A percentile compares a stretch with the other conserved stretches of the same genome.
These are phyloP conservation scores for Debaryomyces subglobosus DNA, from an alignment of 1,139 yeast species.

Conservation along the genomic window DNA sequence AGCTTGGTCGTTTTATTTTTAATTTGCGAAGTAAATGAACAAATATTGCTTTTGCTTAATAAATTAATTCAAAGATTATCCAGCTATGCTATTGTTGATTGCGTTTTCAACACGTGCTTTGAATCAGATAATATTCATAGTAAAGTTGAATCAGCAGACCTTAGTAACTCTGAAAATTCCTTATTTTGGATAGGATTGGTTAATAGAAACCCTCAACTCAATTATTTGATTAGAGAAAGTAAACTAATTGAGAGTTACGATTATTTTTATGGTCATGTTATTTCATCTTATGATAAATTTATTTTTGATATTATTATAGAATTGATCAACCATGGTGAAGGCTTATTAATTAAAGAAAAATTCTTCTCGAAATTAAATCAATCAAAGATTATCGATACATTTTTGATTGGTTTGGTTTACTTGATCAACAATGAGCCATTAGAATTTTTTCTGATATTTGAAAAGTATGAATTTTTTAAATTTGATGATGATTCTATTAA, in stretches of 20 bases:
- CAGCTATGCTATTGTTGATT: constrained; percentile 26
- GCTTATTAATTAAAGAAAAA: constrained; percentile 23
- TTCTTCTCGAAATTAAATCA: constrained; percentile 26
- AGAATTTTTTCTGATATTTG: constrained; percentile 28
- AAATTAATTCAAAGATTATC: constrained; percentile 28
- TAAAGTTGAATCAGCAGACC: constrained; percentile 14
- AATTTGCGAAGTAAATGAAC: constrained; percentile 35
- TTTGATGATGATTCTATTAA: constrained; percentile 16
- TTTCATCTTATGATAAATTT: constrained; percentile 25
- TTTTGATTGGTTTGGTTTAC: constrained; percentile 39
- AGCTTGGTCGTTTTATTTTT: constrained; percentile 32
- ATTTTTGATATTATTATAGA: constrained; percentile 36
- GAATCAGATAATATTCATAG: constrained; percentile 13
- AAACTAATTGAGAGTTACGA: constrained; percentile 33
- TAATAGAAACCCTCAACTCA: constrained; percentile 23
- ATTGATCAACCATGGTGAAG: constrained; percentile 34
- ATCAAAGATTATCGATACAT: constrained; percentile 24
- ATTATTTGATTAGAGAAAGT: constrained; percentile 22
- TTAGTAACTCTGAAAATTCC: constrained; percentile 26
- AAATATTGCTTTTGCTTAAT: constrained; percentile 30
- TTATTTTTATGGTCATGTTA: constrained; percentile 23
- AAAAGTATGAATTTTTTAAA: constrained; percentile 20
- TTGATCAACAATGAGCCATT: constrained; percentile 33
- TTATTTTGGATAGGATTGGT: constrained; percentile 33
- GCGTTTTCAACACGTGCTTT: constrained; percentile 33